Evolutionary conservation across 257 asterid genomes (phyloP), one percentile per base, ranked within the genome.

Genomic region (Buddleja alternifolia): DNA sequence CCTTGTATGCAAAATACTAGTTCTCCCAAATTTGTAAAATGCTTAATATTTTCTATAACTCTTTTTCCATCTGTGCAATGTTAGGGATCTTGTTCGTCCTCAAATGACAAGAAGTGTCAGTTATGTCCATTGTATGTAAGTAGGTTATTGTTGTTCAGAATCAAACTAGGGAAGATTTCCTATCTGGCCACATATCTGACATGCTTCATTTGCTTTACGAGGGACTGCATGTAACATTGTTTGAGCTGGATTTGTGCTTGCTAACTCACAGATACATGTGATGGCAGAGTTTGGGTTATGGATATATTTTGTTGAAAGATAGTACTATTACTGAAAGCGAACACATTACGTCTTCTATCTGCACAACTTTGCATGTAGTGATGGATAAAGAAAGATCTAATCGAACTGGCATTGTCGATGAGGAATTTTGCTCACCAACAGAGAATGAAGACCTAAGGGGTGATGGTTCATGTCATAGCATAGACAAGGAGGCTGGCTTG

Each of bases 401-500:
- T 60, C 81, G 79, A 74, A 69, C 76, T 69, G 73, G 66, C 53
- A 73, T 65, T 64, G 73, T 25, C 6, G 17, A 46, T 66, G 73
- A 39, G 68, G 77, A 73, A 59, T 47, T 45, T 48, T 53, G 61
- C 80, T 76, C 81, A 45, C 73, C 80, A 32, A 32, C 72, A 16
- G 84, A 68, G 44, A 76, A 69, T 60, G 81, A 73, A 76, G 82
- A 74, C 69, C 70, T 79, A 25, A 70, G 74, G 56, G 73, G 67
- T 41, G 77, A 82, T 55, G 65, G 65, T 24, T 77, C 94, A 23
- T 65, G 80, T 58, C 73, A 59, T 58, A 73, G 86, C 77, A 50
- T 69, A 67, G 89, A 83, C 76, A 78, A 74, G 64, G 97, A 89
- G 52, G 70, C 75, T 53, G 87, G 88, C 52, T 42, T 71, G 19